Conservation (phyloP, 176 grass and related monocot genomes). For the Sorghum bicolor region Sorghum_bicolor_NCBIv3 NC_012876.2:62695001-62695500, state of each 20-base stretch:
- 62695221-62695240: constrained; percentile 71
- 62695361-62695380: constrained; percentile 39
- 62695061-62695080: constrained; percentile 81
- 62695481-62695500: constrained; percentile 7
- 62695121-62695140: not conserved
- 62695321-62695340: not conserved
- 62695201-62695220: constrained; percentile 76
- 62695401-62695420: constrained; percentile 82
- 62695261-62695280: constrained; percentile 40
- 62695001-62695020: constrained; percentile 69
- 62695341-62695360: not conserved
- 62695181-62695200: constrained; percentile 90
- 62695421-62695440: constrained; percentile 81
- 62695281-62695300: not conserved
- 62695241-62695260: constrained; percentile 86
- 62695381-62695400: constrained; percentile 95
- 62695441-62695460: constrained; percentile 75
- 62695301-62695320: not conserved
- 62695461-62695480: constrained; percentile 25
- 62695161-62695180: constrained; percentile 41
- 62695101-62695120: constrained; percentile 23
- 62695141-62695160: not conserved
- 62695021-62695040: constrained; percentile 90
- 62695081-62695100: constrained; percentile 63
- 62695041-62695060: constrained; percentile 75